Base-by-base conservation (phyloP, 495 filamentous ascomycete species). In the Chaetomium cochliodes region DNA sequence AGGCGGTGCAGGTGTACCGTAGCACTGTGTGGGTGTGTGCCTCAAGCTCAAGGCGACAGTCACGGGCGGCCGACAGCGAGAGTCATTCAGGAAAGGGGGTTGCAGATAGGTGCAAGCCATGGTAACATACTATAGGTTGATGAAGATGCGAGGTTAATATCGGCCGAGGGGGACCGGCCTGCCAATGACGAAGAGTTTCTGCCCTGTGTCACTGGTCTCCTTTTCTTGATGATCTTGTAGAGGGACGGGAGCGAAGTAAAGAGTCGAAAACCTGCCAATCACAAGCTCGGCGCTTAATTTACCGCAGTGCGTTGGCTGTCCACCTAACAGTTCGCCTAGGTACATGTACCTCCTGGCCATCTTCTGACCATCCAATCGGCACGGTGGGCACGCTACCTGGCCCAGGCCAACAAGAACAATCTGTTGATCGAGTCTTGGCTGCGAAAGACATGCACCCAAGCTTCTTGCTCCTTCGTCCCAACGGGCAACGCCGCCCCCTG, bases 401-500 rank as follows among this genome's bases (percentile, higher is more conserved):
- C 2, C 57, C 28, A 47, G 25, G 22, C 42, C 42, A 26, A 22
- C 8, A 25, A 44, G 22, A 3, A 28, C 39, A 58, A 37, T 25
- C 37, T 30, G 26, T 30, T 15, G 13, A 37, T 37, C 8, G 16
- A 22, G 25, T 28, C 28, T 22, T 8, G 37, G 33, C 33, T 58
- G 12, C 20, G 5, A 33, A 18, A 44, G 22, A 44, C 39, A 26
- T 18, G 2, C 7, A 13, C n/a, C 42, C 28, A 33, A 60, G 18
- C 57, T 49, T 60, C 5, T 60, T 60, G 57, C 18, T 60, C 25
- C 26, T 60, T 44, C 12, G 56, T 28, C 22, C 56, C 56, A 58
- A 58, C 56, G 41, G 39, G 41, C 56, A 46, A 39, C 25, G 57
- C 42, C 33, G 33, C 33, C 33, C 33, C 33, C 57, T 37, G 5